Evolutionary conservation across 768 basidiomycete genomes (phyloP).

Genomic region (Xerocomus spinulosus): DNA sequence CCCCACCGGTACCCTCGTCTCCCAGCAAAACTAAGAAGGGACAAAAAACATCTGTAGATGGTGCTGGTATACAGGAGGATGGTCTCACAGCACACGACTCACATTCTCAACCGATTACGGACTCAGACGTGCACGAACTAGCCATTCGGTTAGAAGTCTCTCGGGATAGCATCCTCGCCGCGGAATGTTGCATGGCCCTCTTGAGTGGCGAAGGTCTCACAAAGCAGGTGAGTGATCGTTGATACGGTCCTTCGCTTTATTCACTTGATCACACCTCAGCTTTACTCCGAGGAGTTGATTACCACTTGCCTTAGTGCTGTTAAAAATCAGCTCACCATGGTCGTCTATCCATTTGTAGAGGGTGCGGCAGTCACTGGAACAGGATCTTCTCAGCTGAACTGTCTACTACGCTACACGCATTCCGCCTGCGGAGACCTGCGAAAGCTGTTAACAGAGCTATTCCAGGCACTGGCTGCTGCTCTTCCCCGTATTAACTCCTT

Average conservation of each 20-base stretch:
- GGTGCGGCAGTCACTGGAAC: conserved; percentile 43
- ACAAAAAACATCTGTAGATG: conserved; percentile 27
- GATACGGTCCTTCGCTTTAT: not conserved
- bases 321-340: conserved; percentile 74
- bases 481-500: conserved; percentile 74
- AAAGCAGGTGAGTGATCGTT: conserved; percentile 63
- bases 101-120: conserved; percentile 33
- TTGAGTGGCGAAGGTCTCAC: conserved; percentile 75
- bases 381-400: conserved; percentile 46
- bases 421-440: conserved; percentile 35
- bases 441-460: conserved; percentile 58
- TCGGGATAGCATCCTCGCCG: conserved; percentile 72
- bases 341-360: conserved; percentile 86
- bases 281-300: conserved; percentile 94
- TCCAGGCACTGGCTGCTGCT: conserved; percentile 66
- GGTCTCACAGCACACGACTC: conserved; percentile 3
- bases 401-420: conserved; percentile 44
- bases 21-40: conserved; percentile 47
- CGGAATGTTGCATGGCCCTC: conserved; percentile 76
- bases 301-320: conserved; percentile 68
- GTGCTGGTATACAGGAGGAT: conserved; percentile 1
- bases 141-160: conserved; percentile 53
- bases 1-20: conserved; percentile 29
- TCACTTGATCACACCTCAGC: conserved; percentile 35
- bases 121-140: conserved; percentile 49